A percentile compares a stretch with the other conserved stretches of the same genome.
These are phyloP conservation scores for Fusarium lyarnte DNA, from an alignment of 2,329 filamentous ascomycete genomes.

Conservation along the genomic window DNA sequence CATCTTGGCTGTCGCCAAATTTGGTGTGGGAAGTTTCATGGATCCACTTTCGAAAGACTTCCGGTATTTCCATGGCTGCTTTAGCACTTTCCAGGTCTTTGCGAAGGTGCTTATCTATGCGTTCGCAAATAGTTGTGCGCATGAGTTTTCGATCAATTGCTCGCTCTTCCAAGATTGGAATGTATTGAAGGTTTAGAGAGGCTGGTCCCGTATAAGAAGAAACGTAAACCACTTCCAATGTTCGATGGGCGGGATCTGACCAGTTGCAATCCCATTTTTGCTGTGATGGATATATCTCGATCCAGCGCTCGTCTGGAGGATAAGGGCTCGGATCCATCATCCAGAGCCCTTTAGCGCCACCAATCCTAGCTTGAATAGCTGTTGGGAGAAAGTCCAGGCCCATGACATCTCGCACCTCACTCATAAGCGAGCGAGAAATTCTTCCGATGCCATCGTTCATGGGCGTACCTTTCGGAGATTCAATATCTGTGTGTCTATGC, in stretches of 20 bases:
- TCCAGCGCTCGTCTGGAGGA: background rate
- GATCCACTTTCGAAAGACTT: background rate
- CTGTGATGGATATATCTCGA: background rate
- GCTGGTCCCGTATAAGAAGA: background rate
- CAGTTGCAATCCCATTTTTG: background rate
- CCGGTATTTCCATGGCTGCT: background rate
- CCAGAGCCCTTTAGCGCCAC: background rate
- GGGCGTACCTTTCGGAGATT: background rate
- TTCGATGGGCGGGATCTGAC: background rate
- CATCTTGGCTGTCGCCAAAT: background rate
- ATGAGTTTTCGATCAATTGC: background rate
- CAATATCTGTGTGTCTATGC: background rate
- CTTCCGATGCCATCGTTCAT: conserved; percentile 2
- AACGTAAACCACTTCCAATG: background rate
- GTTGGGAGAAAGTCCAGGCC: background rate
- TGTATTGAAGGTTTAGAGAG: background rate
- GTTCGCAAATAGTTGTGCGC: background rate
- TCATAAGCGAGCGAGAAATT: background rate
- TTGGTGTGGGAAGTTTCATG: background rate
- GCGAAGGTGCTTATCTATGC: background rate
- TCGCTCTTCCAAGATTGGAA: background rate
- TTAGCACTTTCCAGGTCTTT: background rate
- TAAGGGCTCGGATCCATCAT: background rate
- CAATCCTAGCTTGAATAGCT: background rate
- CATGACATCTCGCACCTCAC: background rate